Conservation (phyloP, 768 basidiomycete genomes). For the Phlebiopsis gigantea region DNA sequence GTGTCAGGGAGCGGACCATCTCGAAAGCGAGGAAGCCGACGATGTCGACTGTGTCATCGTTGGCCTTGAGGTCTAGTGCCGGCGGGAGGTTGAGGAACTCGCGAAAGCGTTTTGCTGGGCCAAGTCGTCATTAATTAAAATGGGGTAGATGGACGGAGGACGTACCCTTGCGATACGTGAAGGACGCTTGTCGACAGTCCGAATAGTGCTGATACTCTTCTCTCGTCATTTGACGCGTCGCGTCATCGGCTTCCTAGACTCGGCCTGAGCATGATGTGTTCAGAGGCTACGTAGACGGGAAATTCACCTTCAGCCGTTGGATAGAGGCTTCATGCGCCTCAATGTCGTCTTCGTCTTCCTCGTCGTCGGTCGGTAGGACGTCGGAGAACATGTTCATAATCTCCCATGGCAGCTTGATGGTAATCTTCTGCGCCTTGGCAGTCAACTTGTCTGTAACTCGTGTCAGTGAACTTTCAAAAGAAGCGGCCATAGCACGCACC, state of each 20-base stretch:
- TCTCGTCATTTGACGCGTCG: conserved; percentile 91
- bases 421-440: conserved; percentile 86
- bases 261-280: not conserved
- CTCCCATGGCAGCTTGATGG: conserved; percentile 96
- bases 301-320: conserved; percentile 65
- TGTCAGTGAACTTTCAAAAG: not conserved
- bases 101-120: conserved; percentile 83
- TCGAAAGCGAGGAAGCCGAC: conserved; percentile 97
- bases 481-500: conserved; percentile 37
- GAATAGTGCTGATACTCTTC: conserved; percentile 98
- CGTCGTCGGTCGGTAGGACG: conserved; percentile 86
- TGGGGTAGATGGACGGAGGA: conserved; percentile 2
- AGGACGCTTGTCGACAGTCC: conserved; percentile 93
- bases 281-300: conserved; percentile 7
- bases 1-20: conserved; percentile 90
- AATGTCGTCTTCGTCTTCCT: conserved; percentile 93
- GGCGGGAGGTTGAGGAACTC: conserved; percentile 89
- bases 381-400: conserved; percentile 89
- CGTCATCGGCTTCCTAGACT: conserved; percentile 86
- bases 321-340: conserved; percentile 96
- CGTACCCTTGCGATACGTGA: conserved; percentile 92
- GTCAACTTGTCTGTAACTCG: conserved; percentile 60
- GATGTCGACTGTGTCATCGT: conserved; percentile 94
- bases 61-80: conserved; percentile 82
- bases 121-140: not conserved